phyloP scores from a whole-genome alignment of 176 grass and related monocot genomes.

The Ananas comosus region DNA sequence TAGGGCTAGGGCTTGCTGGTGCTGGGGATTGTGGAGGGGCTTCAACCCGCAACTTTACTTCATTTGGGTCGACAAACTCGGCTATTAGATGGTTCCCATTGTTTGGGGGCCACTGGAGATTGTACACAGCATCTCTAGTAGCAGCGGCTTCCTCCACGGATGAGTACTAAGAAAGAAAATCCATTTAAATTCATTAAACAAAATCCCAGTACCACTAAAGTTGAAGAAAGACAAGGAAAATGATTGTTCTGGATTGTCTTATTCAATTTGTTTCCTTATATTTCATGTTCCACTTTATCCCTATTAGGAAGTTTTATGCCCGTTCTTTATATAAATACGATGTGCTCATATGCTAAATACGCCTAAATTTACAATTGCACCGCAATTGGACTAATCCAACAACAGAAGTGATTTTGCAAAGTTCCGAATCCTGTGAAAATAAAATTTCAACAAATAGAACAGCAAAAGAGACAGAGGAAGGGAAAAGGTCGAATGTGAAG shows the following conservation, averaged over 20 bases:
- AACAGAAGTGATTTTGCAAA: no score
- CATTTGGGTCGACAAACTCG: slow-evolving; percentile 88
- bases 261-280: no score
- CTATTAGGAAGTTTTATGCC: no score
- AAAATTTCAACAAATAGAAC: not conserved
- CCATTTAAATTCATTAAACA: no score
- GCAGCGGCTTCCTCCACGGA: slow-evolving; percentile 84
- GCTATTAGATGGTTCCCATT: slow-evolving; percentile 77
- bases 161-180: slow-evolving; percentile 34
- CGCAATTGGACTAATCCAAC: no score
- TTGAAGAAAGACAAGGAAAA: no score
- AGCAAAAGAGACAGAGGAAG: not conserved
- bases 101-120: slow-evolving; percentile 92
- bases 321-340: no score
- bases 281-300: no score
- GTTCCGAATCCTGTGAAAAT: not conserved
- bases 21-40: slow-evolving; percentile 31
- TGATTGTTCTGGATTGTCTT: no score
- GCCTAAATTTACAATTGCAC: no score
- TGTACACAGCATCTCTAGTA: slow-evolving; percentile 76
- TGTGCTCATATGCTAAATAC: no score
- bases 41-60: slow-evolving; percentile 63
- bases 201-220: no score
- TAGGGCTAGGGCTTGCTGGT: slow-evolving; percentile 25
- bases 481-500: not conserved